phyloP scores from a whole-genome alignment of 2,329 filamentous ascomycete genomes.

The Aspergillus japonicus region DNA sequence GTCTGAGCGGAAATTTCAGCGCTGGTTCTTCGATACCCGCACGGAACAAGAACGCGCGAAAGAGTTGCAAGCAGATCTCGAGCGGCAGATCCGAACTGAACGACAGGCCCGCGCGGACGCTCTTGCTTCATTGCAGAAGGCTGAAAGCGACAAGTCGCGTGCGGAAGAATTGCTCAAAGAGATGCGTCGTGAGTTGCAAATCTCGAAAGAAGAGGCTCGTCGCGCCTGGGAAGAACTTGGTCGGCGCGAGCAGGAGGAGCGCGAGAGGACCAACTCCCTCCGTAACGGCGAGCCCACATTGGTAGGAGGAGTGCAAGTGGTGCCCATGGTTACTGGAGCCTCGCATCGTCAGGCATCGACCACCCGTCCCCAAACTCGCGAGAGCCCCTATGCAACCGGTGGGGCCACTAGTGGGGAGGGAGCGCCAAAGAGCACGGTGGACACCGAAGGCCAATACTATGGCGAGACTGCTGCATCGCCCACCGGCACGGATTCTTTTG shows the following conservation, averaged over 20 bases:
- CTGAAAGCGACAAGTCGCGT: constrained; percentile 66
- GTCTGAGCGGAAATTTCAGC: constrained; percentile 95
- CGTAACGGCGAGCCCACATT: constrained; percentile 84
- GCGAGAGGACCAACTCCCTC: constrained; percentile 80
- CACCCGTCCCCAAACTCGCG: constrained; percentile 47
- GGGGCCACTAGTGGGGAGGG: constrained; percentile 27
- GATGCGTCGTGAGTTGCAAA: constrained; percentile 88
- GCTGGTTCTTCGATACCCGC: constrained; percentile 96
- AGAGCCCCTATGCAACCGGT: constrained; percentile 40
- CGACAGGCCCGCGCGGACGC: constrained; percentile 67
- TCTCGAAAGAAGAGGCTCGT: constrained; percentile 93
- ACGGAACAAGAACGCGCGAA: constrained; percentile 81
- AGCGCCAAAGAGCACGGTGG: constrained; percentile 29
- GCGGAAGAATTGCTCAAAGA: constrained; percentile 78
- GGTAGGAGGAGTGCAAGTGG: constrained; percentile 90
- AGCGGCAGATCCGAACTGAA: constrained; percentile 72
- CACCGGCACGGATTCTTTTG: constrained; percentile 63
- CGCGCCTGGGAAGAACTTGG: constrained; percentile 97
- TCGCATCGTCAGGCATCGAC: constrained; percentile 55
- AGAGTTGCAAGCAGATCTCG: constrained; percentile 78
- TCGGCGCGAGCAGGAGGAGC: constrained; percentile 86
- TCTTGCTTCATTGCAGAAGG: constrained; percentile 63
- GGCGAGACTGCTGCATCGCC: constrained; percentile 52
- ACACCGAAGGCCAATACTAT: constrained; percentile 50
- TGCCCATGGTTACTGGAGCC: constrained; percentile 79